Evolutionary conservation across 2,329 filamentous ascomycete genomes (phyloP), one percentile per base, ranked within the genome.

Genomic region (Incumbomyces lentus): DNA sequence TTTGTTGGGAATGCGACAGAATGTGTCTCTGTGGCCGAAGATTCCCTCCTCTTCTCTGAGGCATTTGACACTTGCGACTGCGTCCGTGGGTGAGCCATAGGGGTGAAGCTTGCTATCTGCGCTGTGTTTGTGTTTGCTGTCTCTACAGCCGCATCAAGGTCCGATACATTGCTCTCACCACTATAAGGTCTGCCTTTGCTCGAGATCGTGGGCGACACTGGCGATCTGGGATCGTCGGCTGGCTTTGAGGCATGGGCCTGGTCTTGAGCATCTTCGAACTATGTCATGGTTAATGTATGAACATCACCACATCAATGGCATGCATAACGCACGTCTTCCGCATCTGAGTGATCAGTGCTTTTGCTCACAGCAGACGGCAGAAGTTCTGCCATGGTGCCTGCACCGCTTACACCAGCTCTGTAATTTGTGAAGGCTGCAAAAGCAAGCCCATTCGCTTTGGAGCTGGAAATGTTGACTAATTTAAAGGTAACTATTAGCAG

Each of bases 1-100:
- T 61, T 55, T 59, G 63, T 34, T 61, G 59, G 12, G 60, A 62
- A 42, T 62, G 50, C 37, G 61, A 58, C 33, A n/a, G 34, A 16
- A 2, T 14, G 33, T 5, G 17, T 6, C 13, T 44, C 32, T 29
- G 42, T 18, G 33, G 29, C 31, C 5, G 41, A 36, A 6, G 41
- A 44, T 19, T 44, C 4, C 19, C 41, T 44, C 33, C 17, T 44
- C 41, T 44, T 35, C 14, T 29, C 41, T 30, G 41, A 44, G 13
- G 34, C 17, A 30, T 29, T 38, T 22, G 42, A 45, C 3, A 38
- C 42, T n/a, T 45, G 42, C 7, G 42, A 45, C 16, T 38, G 33
- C 12, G 42, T 45, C 18, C 42, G 29, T 16, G 16, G 22, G 2
- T 33, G 42, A 16, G 34, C 3, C 7, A 36, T 14, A 17, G 42